Evolutionary conservation across 106 monocot species (phyloP).

Genomic region (Acorus gramineus): DNA sequence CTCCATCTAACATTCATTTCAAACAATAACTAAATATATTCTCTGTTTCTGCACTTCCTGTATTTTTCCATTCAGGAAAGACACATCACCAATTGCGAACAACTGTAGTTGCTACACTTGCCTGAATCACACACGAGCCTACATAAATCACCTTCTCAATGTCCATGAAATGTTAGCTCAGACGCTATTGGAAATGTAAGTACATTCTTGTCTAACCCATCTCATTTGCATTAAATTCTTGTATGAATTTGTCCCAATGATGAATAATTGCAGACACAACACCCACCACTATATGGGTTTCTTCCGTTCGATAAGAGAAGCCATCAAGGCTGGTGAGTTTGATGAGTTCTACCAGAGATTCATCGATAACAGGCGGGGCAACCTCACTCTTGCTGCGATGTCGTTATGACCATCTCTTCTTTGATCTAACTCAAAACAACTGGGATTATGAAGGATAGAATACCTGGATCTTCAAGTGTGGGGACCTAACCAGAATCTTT

Average conservation of each 20-base stretch:
- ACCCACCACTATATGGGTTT: conserved; percentile 89
- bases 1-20: too few relatives aligned
- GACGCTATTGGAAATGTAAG: conserved; percentile 86
- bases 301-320: conserved; percentile 60
- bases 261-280: conserved; percentile 64
- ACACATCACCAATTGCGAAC: conserved; percentile 49
- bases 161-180: conserved; percentile 96
- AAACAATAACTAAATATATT: too few relatives aligned
- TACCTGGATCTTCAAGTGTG: too few relatives aligned
- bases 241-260: too few relatives aligned
- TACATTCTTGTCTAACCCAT: not conserved
- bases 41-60: not conserved
- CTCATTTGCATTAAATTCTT: not conserved
- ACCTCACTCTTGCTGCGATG: conserved; percentile 23
- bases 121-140: conserved; percentile 79
- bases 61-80: conserved; percentile 46
- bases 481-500: too few relatives aligned
- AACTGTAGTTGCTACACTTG: conserved; percentile 72
- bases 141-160: conserved; percentile 90
- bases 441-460: too few relatives aligned
- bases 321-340: conserved; percentile 58
- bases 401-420: conserved; percentile 11
- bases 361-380: conserved; percentile 40
- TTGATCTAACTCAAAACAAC: too few relatives aligned
- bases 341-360: conserved; percentile 47